Evolutionary conservation across 306 rosid genomes (phyloP), one percentile per base, ranked within the genome.

Genomic region (Cucurbita ficifolia): DNA sequence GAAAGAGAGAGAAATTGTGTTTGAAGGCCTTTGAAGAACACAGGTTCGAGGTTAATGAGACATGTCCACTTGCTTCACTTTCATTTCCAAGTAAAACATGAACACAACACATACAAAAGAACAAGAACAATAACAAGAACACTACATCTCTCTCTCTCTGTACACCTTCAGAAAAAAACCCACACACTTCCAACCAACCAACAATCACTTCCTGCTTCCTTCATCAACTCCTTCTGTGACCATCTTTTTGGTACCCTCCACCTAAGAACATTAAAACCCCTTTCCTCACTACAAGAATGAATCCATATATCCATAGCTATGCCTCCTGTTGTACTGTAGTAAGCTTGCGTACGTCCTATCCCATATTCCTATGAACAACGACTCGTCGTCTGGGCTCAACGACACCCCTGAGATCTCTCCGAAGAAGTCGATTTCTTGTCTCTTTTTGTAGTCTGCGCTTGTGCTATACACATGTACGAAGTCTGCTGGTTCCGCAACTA

Each of bases 401-500:
- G 83, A 76, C 75, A 73, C 59, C 54, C 83, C 83, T 2, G 83
- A 81, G 64, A 81, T 81, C 77, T 81, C 83, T 40, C 83, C 83
- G 9, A 81, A 81, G 72, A 81, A 81, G 58, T 81, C 83, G 3
- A 81, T 76, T 81, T 81, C 83, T 79, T 81, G 83, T 69, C 73
- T 71, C 75, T 56, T 76, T 29, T 55, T 73, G 46, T 74, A 74
- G 24, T 43, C 70, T 43, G 56, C 67, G 64, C 57, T 78, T 64
- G 35, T 56, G 70, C 78, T 76, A 12, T 72, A 81, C 29, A 81
- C 68, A 12, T 81, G 83, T 49, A 81, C 81, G 19, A 81, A 81
- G 65, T 81, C 83, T 1, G 83, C 83, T 7, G 83, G 78, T 79
- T 81, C 83, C 2, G 83, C 83, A 68, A 81, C 75, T 4, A 79